Base-by-base conservation (phyloP, 2,329 filamentous ascomycete species). In the Lachnellula occidentalis region DNA sequence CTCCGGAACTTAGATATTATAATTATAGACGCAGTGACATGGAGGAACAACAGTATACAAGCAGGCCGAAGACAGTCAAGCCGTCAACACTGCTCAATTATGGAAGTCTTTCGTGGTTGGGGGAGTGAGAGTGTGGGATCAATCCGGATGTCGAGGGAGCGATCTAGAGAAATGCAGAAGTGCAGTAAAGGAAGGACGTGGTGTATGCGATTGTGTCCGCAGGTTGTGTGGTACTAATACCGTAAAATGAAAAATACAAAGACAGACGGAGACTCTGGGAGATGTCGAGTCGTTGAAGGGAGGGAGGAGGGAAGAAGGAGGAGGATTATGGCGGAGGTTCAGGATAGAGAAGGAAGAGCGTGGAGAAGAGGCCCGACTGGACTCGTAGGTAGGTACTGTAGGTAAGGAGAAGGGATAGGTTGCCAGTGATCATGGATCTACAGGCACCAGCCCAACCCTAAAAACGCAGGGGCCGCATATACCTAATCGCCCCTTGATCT, bases 11-110 rank as follows among this genome's bases (percentile, higher is more conserved):
- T 54, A 39, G 46, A 53, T 57, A 65, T 62, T 65, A 60, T 39
- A 17, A 64, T 65, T 65, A 66, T 57, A 56, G 50, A 56, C 53
- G 56, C 45, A 39, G 46, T 54, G 50, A 58, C 51, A 56, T 54
- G 34, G 42, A 54, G 50, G 36, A 47, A 48, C 55, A 57, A 39
- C 50, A 53, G 48, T 42, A 37, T 47, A 53, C 41, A 59, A 60
- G 59, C 61, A 62, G 56, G 60, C 55, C 59, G 56, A 65, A 60
- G 66, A 67, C 65, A 66, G 52, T 64, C 19, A 67, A 67, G 64
- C 45, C 64, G 61, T 66, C 65, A 55, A 63, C 58, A 42, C 39
- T 64, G 53, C 60, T 59, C 55, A 51, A 59, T 56, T 59, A 61
- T 37, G 42, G 45, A 53, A 21, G 47, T 55, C 45, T 45, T 19